Base-by-base conservation (phyloP, 1,284 basidiomycete species). In the Irpex rosettiformis region DNA sequence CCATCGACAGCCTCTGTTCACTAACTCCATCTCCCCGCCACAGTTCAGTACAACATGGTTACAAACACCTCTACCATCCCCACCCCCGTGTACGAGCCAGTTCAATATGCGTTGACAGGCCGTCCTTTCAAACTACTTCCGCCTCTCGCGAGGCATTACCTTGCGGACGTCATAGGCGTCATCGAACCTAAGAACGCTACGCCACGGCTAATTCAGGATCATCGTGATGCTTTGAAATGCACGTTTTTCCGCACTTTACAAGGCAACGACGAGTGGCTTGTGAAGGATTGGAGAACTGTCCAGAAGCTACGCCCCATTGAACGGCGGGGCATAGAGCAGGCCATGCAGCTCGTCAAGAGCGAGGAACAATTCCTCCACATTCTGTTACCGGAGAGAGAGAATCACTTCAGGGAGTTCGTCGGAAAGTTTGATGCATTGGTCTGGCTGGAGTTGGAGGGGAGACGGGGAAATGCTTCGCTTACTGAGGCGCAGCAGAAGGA, bases 121-220 rank as follows among this genome's bases (percentile, higher is more conserved):
- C 57, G 54, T 28, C 7, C 22, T 7, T 61, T 52, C 53, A 33
- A 58, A 5, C 30, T 58, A 29, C 54, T 61, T 11, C 60, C 57
- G 18, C 33, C 25, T 22, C 49, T 48, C 13, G 60, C 60, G 4
- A 40, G 43, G 37, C 42, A 52, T 22, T 59, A 52, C 30, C 40
- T 61, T 6, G 37, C 24, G 3, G 42, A 51, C 13, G 54, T 59
- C 33, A 29, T 56, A 16, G 24, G 33, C 10, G 30, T 61, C 13
- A 47, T 43, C 6, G 8, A 49, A 4, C 57, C 57, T 45, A 29
- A 22, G 11, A 21, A 43, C 6, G 33, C 45, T 11, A 57, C 33
- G 18, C 24, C 48, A 24, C 28, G 28, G 18, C 33, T 43, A n/a
- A 29, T 54, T 8, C 48, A 55, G 13, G 28, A 40, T 28, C 28